Conservation (phyloP, 1,284 basidiomycete species). For the Ustilago nuda region DNA sequence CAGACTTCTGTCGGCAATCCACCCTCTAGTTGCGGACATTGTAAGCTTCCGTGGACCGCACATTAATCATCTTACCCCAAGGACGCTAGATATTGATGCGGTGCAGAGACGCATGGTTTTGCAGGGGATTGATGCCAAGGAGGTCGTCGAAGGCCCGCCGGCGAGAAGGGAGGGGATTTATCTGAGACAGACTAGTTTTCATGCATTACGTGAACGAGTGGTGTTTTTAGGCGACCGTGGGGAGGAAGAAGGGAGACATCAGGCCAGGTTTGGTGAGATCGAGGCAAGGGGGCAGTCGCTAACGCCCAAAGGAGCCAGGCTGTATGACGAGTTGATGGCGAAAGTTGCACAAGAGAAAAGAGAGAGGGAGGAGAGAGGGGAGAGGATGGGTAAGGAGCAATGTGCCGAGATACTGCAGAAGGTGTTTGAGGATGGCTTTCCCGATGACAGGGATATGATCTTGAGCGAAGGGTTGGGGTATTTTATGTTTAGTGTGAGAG, state of each 20-base stretch:
- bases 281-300: constrained; percentile 71
- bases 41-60: constrained; percentile 71
- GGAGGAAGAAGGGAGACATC: constrained; percentile 64
- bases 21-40: constrained; percentile 71
- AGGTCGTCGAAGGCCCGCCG: constrained; percentile 70
- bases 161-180: constrained; percentile 68
- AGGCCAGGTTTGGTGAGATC: constrained; percentile 72
- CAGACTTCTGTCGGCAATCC: constrained; percentile 63
- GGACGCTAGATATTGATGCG: constrained; percentile 71
- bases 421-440: constrained; percentile 65
- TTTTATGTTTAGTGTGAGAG: constrained; percentile 38
- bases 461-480: constrained; percentile 66
- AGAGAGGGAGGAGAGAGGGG: constrained; percentile 48
- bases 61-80: constrained; percentile 72
- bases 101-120: constrained; percentile 70
- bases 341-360: constrained; percentile 65
- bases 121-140: constrained; percentile 70
- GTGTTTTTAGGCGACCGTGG: constrained; percentile 57
- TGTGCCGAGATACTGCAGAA: constrained; percentile 44
- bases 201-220: constrained; percentile 70
- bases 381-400: constrained; percentile 35
- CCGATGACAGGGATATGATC: constrained; percentile 64
- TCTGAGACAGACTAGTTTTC: constrained; percentile 71
- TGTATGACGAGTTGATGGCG: constrained; percentile 40
- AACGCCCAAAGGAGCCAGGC: constrained; percentile 67